Percentiles rank a stretch among this genome's conserved stretches.
Evolutionary conservation across 1,139 yeast species (phyloP).

Genomic region (Yamadazyma blattariae): DNA sequence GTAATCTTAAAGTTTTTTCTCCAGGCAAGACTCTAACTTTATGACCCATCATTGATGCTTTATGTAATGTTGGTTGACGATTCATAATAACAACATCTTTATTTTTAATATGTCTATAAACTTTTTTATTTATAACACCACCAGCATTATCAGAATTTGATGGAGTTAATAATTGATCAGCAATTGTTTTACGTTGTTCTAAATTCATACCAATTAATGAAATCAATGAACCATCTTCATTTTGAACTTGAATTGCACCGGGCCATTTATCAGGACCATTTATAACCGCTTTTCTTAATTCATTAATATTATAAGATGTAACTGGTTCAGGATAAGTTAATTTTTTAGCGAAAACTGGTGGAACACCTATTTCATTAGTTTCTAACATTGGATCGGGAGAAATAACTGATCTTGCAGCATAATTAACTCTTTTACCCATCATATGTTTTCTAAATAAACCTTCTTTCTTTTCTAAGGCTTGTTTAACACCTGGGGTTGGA

Average conservation of each 20-base stretch:
- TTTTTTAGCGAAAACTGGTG: constrained; percentile 95
- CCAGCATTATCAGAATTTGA: constrained; percentile 40
- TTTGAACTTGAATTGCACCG: constrained; percentile 95
- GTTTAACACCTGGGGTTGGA: constrained; percentile 94
- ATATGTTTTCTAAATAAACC: constrained; percentile 97
- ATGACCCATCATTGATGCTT: constrained; percentile 99
- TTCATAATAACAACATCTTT: constrained; percentile 97
- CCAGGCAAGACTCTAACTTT: constrained; percentile 95
- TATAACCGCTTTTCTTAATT: constrained; percentile 88
- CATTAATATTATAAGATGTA: constrained; percentile 88
- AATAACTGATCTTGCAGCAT: constrained; percentile 98
- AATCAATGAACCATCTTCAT: constrained; percentile 89
- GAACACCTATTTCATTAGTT: constrained; percentile 97
- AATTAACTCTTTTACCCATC: constrained; percentile 99
- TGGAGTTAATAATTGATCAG: constrained; percentile 92
- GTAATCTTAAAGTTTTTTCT: constrained; percentile 93
- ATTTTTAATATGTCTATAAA: constrained; percentile 88
- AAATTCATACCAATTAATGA: constrained; percentile 84
- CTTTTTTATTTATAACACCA: constrained; percentile 81
- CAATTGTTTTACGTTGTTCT: constrained; percentile 95
- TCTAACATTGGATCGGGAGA: constrained; percentile 98
- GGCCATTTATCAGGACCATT: constrained; percentile 99
- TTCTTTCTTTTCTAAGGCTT: constrained; percentile 97
- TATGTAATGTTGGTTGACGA: constrained; percentile 98
- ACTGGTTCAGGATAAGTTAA: constrained; percentile 98